Percentiles rank a stretch among this genome's conserved stretches.
Evolutionary conservation across 257 asterid species (phyloP).

Genomic region (Ballota nigra): DNA sequence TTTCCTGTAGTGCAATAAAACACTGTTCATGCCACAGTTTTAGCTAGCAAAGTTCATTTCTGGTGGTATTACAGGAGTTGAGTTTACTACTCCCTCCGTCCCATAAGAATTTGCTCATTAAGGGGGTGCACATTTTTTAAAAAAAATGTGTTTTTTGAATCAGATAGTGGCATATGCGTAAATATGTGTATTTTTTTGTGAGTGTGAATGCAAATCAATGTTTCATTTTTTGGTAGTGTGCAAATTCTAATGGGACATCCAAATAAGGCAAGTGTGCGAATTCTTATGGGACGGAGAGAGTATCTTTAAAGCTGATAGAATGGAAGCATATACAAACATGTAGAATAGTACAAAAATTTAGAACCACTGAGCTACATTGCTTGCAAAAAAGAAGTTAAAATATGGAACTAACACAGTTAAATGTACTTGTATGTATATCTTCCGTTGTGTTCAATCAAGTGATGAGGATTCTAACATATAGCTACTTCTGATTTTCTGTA

Average conservation of each 20-base stretch:
- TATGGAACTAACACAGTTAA: neutral
- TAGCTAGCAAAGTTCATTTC: neutral
- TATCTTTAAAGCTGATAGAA: neutral
- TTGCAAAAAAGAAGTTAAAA: neutral
- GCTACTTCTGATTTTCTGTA: constrained; percentile 29
- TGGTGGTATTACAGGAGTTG: neutral
- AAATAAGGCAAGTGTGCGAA: no score
- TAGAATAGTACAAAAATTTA: neutral
- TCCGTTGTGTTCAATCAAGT: constrained; percentile 4
- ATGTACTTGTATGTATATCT: neutral
- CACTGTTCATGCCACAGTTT: neutral
- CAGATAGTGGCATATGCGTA: no score
- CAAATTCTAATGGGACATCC: no score
- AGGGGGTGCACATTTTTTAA: no score
- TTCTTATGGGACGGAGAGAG: no score
- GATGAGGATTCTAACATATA: constrained; percentile 19
- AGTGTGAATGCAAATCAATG: no score
- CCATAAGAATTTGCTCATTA: no score
- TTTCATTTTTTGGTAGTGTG: no score
- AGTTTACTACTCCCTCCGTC: no score
- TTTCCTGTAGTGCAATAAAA: neutral
- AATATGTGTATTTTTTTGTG: no score
- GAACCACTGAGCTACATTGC: neutral
- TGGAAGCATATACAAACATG: neutral
- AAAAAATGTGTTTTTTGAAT: no score